Evolutionary conservation across 306 rosid species (phyloP).

Genomic region (Hippophae tibetana): DNA sequence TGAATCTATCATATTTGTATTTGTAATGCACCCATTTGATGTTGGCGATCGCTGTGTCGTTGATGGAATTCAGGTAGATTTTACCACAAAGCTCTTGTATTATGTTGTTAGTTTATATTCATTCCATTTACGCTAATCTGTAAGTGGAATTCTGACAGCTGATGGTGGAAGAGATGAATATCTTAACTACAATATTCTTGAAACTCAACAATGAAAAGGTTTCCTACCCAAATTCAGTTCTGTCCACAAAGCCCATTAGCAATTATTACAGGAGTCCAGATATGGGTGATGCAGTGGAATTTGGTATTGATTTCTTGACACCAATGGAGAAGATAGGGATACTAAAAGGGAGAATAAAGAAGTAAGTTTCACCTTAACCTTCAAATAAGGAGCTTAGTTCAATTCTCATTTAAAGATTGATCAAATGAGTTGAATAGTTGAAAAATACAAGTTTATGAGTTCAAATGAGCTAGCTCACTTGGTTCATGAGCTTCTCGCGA

Average conservation of each 20-base stretch:
- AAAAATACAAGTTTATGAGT: no score
- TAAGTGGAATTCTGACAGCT: conserved; percentile 37
- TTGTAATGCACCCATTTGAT: conserved; percentile 95
- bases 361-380: conserved; percentile 30
- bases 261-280: conserved; percentile 83
- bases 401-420: background rate
- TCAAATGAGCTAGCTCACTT: no score
- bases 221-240: conserved; percentile 76
- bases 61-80: conserved; percentile 68
- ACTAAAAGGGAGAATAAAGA: conserved; percentile 44
- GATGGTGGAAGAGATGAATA: conserved; percentile 93
- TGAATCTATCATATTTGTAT: conserved; percentile 82
- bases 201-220: conserved; percentile 75
- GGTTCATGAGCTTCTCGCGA: no score
- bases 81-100: background rate
- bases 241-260: conserved; percentile 75
- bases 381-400: background rate
- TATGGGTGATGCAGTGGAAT: conserved; percentile 60
- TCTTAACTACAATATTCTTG: conserved; percentile 75
- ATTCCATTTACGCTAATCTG: conserved; percentile 8
- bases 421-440: background rate
- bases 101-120: conserved; percentile 2
- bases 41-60: conserved; percentile 87
- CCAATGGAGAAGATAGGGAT: conserved; percentile 59
- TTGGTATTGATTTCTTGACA: conserved; percentile 58